Conservation (phyloP, 106 monocot species). For the Phalaenopsis equestris region DNA sequence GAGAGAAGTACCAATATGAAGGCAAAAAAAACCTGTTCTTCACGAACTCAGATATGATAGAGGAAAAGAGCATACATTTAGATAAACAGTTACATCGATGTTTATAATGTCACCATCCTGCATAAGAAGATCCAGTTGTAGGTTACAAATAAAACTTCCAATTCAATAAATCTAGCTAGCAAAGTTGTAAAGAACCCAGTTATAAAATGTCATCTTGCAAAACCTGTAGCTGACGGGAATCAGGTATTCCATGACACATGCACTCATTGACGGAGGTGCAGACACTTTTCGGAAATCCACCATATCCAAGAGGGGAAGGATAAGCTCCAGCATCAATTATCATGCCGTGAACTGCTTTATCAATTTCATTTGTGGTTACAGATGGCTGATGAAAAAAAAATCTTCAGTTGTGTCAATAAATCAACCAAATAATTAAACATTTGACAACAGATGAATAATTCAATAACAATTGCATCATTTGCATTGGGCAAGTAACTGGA, state of each 20-base stretch:
- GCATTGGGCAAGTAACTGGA: neutral
- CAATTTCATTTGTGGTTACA: slow-evolving; percentile 98
- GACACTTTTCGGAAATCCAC: slow-evolving; percentile 93
- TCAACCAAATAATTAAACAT: neutral
- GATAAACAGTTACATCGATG: slow-evolving; percentile 93
- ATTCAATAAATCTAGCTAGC: neutral
- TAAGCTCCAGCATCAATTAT: slow-evolving; percentile 93
- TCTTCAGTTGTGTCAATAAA: neutral
- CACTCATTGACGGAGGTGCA: slow-evolving; percentile 99
- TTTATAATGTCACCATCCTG: slow-evolving; percentile 99
- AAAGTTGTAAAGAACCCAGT: neutral
- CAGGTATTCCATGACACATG: slow-evolving; percentile 98
- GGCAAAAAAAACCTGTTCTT: neutral
- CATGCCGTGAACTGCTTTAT: slow-evolving; percentile 95
- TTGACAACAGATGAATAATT: neutral
- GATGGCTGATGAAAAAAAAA: slow-evolving; percentile 62
- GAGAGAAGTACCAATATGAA: neutral
- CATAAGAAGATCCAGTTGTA: slow-evolving; percentile 13
- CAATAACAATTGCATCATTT: slow-evolving; percentile 3
- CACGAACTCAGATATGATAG: neutral
- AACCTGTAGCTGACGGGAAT: slow-evolving; percentile 91
- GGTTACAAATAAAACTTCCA: neutral
- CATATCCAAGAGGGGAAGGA: slow-evolving; percentile 94
- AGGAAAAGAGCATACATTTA: slow-evolving; percentile 54
- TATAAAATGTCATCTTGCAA: slow-evolving; percentile 13